phyloP scores from a whole-genome alignment of 768 basidiomycete genomes.

The Dentipellis fragilis region DNA sequence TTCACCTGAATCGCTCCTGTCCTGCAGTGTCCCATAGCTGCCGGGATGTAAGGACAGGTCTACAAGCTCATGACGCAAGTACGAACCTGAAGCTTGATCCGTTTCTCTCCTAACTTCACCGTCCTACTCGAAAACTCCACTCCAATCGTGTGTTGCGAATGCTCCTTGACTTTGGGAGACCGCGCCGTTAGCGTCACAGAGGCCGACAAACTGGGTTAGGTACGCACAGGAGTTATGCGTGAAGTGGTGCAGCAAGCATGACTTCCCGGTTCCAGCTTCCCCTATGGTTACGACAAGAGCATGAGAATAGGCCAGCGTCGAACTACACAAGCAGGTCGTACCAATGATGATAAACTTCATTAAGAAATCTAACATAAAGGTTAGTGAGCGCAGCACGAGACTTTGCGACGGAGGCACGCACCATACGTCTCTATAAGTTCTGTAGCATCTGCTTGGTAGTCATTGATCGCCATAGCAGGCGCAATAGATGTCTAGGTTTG shows the following conservation, averaged over 20 bases:
- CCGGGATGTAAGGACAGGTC: not conserved
- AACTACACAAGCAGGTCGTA: constrained; percentile 22
- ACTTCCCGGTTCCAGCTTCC: constrained; percentile 96
- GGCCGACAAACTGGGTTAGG: not conserved
- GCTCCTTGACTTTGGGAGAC: constrained; percentile 70
- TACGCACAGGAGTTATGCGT: constrained; percentile 88
- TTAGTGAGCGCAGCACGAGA: not conserved
- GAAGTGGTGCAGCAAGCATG: constrained; percentile 92
- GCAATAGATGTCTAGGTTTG: not conserved
- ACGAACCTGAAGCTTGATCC: constrained; percentile 87
- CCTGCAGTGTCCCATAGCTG: constrained; percentile 97
- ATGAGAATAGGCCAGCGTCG: constrained; percentile 5
- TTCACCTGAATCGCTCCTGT: constrained; percentile 85
- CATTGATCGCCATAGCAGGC: constrained; percentile 44
- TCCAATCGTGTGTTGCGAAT: constrained; percentile 96
- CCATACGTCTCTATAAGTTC: constrained; percentile 94
- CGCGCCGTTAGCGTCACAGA: constrained; percentile 2
- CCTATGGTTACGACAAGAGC: constrained; percentile 34
- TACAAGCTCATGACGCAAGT: not conserved
- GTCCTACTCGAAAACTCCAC: constrained; percentile 97
- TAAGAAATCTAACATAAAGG: constrained; percentile 65
- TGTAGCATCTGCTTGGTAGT: constrained; percentile 75
- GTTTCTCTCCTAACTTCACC: constrained; percentile 86
- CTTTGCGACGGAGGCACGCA: constrained; percentile 19
- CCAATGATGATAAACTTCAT: constrained; percentile 99